phyloP scores from a whole-genome alignment of 306 rosid genomes.

The Citrullus colocynthis region DNA sequence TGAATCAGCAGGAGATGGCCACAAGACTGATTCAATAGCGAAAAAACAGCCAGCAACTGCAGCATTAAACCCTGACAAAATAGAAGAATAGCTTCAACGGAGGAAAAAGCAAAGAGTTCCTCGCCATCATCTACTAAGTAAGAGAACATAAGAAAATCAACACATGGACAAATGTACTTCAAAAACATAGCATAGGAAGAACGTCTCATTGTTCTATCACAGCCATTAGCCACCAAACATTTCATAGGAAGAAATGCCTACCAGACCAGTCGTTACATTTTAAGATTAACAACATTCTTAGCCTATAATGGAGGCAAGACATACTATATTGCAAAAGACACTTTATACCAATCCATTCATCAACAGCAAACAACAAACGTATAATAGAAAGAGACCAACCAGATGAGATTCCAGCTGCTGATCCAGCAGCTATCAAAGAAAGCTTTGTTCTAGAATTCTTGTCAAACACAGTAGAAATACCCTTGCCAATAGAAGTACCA shows the following conservation, averaged over 20 bases:
- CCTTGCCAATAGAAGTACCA: slow-evolving; percentile 76
- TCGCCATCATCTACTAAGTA: background rate
- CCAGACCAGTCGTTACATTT: background rate
- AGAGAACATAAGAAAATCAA: background rate
- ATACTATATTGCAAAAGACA: background rate
- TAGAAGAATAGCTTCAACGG: background rate
- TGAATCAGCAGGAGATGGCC: slow-evolving; percentile 69
- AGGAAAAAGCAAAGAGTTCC: background rate
- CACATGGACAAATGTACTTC: background rate
- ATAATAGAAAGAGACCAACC: slow-evolving; percentile 20
- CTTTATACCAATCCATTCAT: background rate
- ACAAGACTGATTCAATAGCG: slow-evolving; percentile 71
- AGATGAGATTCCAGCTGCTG: slow-evolving; percentile 93
- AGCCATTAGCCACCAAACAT: background rate
- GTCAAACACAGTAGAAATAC: slow-evolving; percentile 33
- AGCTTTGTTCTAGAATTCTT: slow-evolving; percentile 31
- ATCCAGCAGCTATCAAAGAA: slow-evolving; percentile 72
- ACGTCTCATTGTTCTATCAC: background rate
- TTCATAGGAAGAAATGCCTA: background rate
- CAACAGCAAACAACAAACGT: background rate
- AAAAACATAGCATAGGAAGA: background rate
- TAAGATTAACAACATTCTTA: background rate
- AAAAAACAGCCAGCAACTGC: slow-evolving; percentile 94
- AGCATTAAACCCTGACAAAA: slow-evolving; percentile 70
- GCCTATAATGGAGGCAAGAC: background rate